Evolutionary conservation across 257 asterid genomes (phyloP), one percentile per base, ranked within the genome.

Genomic region (Echium plantagineum): DNA sequence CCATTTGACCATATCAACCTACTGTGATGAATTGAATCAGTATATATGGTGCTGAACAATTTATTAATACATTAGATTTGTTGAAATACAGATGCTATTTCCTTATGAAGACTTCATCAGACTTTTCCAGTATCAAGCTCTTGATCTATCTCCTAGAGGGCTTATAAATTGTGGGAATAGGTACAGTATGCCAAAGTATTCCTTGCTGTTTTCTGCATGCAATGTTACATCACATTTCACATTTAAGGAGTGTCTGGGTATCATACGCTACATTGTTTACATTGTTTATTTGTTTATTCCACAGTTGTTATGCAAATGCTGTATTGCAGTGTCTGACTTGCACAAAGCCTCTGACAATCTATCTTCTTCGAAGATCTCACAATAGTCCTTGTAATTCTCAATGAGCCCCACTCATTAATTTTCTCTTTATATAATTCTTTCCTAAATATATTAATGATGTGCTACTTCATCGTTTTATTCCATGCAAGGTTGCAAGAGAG

Each of bases 271-370:
- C 12, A 10, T 42, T 42, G 49, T 42, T 12, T 42, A 12, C 49
- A 42, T 5, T 52, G 63, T n/a, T 57, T 13, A 56, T 53, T 57
- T 63, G 17, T 48, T 62, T 66, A 60, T 59, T 66, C 65, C 77
- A 78, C 94, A 89, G 97, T 71, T 89, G 97, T 71, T 89, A 89
- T 57, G 97, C 94, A 60, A 89, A 82, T 76, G 95, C 91, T 19
- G 95, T 89, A 67, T 76, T 89, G 77, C 97, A 89, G 78, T 89
- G 97, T 72, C 81, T 89, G 79, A 64, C 78, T 32, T 84, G 69
- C 78, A 89, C 97, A 31, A 89, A 86, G 82, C 97, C 97, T 69
- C 85, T 89, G 31, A 67, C 77, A 21, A 54, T 71, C 68, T 89
- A 80, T 79, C 83, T 89, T 74, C 94, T 86, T 65, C 80, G 73